A percentile compares a stretch with the other conserved stretches of the same genome.
phyloP scores from a whole-genome alignment of 495 filamentous ascomycete genomes.

The Xanthoparmelia taractica region DNA sequence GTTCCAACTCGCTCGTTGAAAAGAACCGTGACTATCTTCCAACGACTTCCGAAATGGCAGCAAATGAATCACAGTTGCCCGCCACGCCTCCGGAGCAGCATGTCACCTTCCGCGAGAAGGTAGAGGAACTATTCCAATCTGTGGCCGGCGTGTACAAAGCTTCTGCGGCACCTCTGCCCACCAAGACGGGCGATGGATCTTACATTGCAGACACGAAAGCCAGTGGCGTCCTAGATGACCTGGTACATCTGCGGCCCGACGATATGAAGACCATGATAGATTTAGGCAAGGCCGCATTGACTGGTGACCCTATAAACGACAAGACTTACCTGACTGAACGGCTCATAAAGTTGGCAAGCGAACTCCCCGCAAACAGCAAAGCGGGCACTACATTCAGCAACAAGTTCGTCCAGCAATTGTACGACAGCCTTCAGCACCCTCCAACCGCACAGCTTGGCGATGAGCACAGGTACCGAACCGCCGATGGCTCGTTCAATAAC shows the following conservation, averaged over 20 bases:
- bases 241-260: constrained; percentile 35
- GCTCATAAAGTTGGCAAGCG: constrained; percentile 42
- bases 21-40: background rate
- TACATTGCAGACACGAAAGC: constrained; percentile 32
- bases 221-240: constrained; percentile 34
- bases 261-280: constrained; percentile 44
- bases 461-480: constrained; percentile 55
- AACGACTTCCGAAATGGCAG: background rate
- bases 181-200: constrained; percentile 55
- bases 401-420: constrained; percentile 57
- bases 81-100: constrained; percentile 15
- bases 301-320: constrained; percentile 79
- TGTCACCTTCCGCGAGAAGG: constrained; percentile 17
- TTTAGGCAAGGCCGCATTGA: constrained; percentile 56
- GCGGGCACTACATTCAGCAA: constrained; percentile 48
- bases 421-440: constrained; percentile 49
- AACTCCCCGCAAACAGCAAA: constrained; percentile 48
- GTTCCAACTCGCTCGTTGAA: background rate
- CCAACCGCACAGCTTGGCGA: constrained; percentile 53
- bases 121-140: constrained; percentile 39
- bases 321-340: constrained; percentile 57
- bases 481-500: constrained; percentile 64
- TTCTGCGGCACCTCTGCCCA: constrained; percentile 53
- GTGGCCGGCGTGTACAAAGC: constrained; percentile 50
- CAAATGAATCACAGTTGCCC: constrained; percentile 5